phyloP scores from a whole-genome alignment of 2,329 filamentous ascomycete genomes.

The Fusarium stilboides region DNA sequence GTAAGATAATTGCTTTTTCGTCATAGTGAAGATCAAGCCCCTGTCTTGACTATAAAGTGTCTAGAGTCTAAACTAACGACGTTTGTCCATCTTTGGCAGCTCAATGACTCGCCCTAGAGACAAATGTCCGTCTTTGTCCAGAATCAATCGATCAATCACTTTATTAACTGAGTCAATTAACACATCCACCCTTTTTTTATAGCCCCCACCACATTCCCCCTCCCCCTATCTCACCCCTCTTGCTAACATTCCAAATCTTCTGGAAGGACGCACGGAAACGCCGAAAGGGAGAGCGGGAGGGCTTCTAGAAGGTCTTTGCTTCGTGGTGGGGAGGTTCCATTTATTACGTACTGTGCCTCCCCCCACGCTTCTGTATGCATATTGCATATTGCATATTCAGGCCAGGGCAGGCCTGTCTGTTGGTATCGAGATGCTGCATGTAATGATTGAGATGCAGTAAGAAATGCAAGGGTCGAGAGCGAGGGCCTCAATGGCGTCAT shows the following conservation, averaged over 20 bases:
- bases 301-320: constrained; percentile 26
- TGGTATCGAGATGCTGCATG: constrained; percentile 26
- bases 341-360: constrained; percentile 7
- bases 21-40: constrained; percentile 6
- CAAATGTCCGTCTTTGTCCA: neutral
- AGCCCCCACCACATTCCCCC: neutral
- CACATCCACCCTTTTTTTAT: neutral
- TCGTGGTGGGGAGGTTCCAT: constrained; percentile 1
- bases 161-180: constrained; percentile 12
- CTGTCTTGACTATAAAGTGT: neutral
- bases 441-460: constrained; percentile 26
- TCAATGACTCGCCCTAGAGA: constrained; percentile 22
- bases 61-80: neutral
- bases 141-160: constrained; percentile 5
- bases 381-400: no score
- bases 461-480: constrained; percentile 6
- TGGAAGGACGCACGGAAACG: constrained; percentile 24
- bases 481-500: constrained; percentile 24
- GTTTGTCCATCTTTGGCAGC: neutral
- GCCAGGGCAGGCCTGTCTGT: constrained; percentile 13
- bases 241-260: constrained; percentile 16
- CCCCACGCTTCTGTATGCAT: constrained; percentile 9
- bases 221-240: neutral
- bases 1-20: constrained; percentile 28
- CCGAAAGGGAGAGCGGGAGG: constrained; percentile 17